Evolutionary conservation across 2,329 filamentous ascomycete genomes (phyloP), one percentile per base, ranked within the genome.

Genomic region (Tolypocladium tropicale): DNA sequence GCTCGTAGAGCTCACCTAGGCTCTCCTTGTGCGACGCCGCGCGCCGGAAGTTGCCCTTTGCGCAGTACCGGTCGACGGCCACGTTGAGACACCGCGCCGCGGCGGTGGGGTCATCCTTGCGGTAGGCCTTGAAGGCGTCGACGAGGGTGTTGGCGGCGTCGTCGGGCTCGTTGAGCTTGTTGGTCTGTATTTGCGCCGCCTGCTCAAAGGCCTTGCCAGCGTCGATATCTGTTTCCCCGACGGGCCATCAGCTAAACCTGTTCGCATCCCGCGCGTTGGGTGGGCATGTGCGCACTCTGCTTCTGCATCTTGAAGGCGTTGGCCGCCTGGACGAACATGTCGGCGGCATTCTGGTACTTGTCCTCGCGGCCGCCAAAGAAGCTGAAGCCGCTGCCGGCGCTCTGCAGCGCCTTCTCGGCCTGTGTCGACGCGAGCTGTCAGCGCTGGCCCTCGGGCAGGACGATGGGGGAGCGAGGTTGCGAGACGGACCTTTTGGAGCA

Each of bases 121-220:
- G 83, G 76, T 96, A 97, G 58, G 90, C 88, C 78, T 97, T 96
- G 81, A 92, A 97, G 54, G 94, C 94, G 71, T 97, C 92, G 66
- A 87, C 83, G 59, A 91, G 77, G 52, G 88, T 87, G 73, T 95
- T 95, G 61, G 93, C 92, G 52, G 91, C 90, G 69, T 97, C 94
- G 69, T 95, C 90, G 46, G 88, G 89, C 68, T 97, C 92, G 68
- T 91, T 95, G 53, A 97, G 81, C 65, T 92, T 86, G 62, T 85
- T 80, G 53, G 77, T 82, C 71, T 95, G 90, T 58, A 97, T 85
- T 48, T 81, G 73, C n/a, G 91, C 93, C 14, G 90, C 90, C 71
- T 86, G 82, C 70, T 96, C 90, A 62, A 96, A 95, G 14, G 90
- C 86, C 66, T 88, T 81, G 25, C 91, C 93, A 16, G 93, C 91